Percentiles rank a stretch among this genome's conserved stretches.
Evolutionary conservation across 768 basidiomycete species (phyloP).

Genomic region (Dictyophora rubrovolvata): DNA sequence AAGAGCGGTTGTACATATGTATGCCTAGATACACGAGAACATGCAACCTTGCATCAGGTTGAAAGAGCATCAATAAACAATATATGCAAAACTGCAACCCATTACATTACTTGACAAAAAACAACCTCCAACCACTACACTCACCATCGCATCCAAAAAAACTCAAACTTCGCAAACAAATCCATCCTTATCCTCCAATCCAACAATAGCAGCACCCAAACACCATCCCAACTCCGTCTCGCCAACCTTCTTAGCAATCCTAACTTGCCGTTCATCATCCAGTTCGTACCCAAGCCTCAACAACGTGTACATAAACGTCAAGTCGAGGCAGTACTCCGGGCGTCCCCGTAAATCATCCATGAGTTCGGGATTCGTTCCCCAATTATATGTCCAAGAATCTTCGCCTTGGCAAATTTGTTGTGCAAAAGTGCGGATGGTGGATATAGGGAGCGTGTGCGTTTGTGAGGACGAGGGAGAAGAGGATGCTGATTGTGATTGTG

Average conservation of each 20-base stretch:
- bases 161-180: neutral
- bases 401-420: constrained; percentile 64
- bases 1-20: too few species aligned
- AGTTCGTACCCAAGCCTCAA: constrained; percentile 89
- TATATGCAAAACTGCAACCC: neutral
- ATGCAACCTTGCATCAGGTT: too few species aligned
- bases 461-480: too few species aligned
- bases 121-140: neutral
- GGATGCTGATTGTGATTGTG: constrained; percentile 14
- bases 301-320: constrained; percentile 91
- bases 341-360: constrained; percentile 66
- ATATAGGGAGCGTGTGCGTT: constrained; percentile 35
- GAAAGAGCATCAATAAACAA: neutral
- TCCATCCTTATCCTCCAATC: constrained; percentile 35
- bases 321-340: constrained; percentile 91
- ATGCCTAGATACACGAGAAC: too few species aligned
- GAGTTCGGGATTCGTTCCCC: constrained; percentile 35
- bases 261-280: constrained; percentile 50
- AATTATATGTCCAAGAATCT: constrained; percentile 42
- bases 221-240: constrained; percentile 95
- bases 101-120: neutral
- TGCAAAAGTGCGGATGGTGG: constrained; percentile 56
- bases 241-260: constrained; percentile 76
- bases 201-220: constrained; percentile 71
- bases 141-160: neutral